A percentile compares a stretch with the other conserved stretches of the same genome.
Conservation (phyloP, 2,329 filamentous ascomycete genomes). For the Aspergillus piperis region DNA sequence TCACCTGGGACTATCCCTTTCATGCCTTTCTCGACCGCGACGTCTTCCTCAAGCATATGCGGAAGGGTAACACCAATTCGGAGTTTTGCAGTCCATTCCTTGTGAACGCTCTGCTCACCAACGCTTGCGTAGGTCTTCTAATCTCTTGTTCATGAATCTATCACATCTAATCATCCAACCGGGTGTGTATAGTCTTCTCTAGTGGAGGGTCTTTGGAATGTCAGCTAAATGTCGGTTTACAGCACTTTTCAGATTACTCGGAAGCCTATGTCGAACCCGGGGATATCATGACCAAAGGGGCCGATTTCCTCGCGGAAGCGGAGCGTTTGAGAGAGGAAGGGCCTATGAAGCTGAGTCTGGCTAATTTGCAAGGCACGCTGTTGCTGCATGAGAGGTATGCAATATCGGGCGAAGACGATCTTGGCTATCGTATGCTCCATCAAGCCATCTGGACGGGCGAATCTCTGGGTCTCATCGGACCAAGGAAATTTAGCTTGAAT, state of each 20-base stretch:
- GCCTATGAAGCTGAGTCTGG: constrained; percentile 28
- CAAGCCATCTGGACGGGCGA: constrained; percentile 38
- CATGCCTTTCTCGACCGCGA: constrained; percentile 78
- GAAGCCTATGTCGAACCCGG: constrained; percentile 41
- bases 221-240: neutral
- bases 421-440: constrained; percentile 41
- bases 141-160: neutral
- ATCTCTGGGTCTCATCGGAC: constrained; percentile 35
- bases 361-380: constrained; percentile 37
- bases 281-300: constrained; percentile 40
- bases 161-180: neutral
- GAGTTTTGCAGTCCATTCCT: constrained; percentile 81
- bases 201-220: neutral
- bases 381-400: constrained; percentile 42
- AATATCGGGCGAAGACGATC: constrained; percentile 38
- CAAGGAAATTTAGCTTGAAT: constrained; percentile 22
- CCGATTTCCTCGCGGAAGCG: constrained; percentile 39
- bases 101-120: constrained; percentile 85
- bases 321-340: constrained; percentile 32
- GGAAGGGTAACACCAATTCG: constrained; percentile 47
- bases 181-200: neutral
- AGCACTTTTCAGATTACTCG: constrained; percentile 44
- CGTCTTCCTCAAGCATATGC: constrained; percentile 63
- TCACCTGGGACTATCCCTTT: constrained; percentile 89
- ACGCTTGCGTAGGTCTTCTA: constrained; percentile 39